These are phyloP conservation scores for Epichloe amarillans DNA, from an alignment of 2,329 filamentous ascomycete genomes.

Conservation along the genomic window DNA sequence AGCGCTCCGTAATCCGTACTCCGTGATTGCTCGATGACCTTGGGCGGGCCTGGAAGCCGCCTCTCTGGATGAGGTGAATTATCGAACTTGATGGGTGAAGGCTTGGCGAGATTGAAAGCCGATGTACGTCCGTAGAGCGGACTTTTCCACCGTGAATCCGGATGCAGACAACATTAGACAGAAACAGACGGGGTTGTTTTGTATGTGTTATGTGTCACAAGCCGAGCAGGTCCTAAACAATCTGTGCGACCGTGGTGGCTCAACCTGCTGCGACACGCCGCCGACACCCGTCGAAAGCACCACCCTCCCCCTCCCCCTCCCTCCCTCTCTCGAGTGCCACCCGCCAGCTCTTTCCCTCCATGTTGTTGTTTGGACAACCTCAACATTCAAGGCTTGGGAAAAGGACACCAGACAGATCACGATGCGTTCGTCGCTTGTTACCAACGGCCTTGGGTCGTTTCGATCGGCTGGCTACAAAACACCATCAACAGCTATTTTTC, in stretches of 20 bases:
- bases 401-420: background rate
- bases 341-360: background rate
- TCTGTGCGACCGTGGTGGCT: background rate
- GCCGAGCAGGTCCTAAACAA: background rate
- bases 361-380: background rate
- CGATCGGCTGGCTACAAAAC: conserved; percentile 1
- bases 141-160: background rate
- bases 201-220: background rate
- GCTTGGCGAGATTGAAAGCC: background rate
- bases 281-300: background rate
- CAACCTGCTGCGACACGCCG: background rate
- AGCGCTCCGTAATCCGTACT: background rate
- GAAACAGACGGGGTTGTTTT: background rate
- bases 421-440: conserved; percentile 5
- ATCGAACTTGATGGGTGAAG: background rate
- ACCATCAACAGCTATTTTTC: background rate
- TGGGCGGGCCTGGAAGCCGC: background rate
- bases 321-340: background rate
- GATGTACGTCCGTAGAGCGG: background rate
- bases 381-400: background rate
- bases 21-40: background rate
- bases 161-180: too few relatives aligned
- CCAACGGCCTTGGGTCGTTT: conserved; percentile 4
- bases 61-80: background rate
- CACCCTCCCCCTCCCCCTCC: background rate